Conservation (phyloP, 1,284 basidiomycete species). For the Trametes sp. region DNA sequence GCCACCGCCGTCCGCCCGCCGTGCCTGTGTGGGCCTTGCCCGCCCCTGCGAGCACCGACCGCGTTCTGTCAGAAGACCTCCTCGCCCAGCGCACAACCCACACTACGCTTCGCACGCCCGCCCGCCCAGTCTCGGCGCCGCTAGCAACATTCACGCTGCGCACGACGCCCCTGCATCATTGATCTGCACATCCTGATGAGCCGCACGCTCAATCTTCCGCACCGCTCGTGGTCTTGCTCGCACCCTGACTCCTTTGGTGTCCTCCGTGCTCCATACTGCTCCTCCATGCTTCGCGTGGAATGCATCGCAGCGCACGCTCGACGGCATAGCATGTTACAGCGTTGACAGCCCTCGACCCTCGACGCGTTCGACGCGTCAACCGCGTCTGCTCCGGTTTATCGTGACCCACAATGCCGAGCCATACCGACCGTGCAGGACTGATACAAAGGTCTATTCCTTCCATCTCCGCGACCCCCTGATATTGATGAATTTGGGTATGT, state of each 20-base stretch:
- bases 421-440: background rate
- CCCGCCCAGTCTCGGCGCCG: background rate
- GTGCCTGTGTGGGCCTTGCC: background rate
- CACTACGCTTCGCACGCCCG: background rate
- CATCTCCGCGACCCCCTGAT: conserved; percentile 2
- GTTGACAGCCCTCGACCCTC: background rate
- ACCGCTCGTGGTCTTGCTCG: conserved; percentile 2
- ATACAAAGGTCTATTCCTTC: background rate
- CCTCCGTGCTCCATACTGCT: background rate
- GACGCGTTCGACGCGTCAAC: background rate
- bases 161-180: background rate
- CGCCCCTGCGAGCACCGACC: background rate
- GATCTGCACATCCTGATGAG: conserved; percentile 6
- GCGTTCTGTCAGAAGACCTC: background rate
- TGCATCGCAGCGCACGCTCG: background rate
- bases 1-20: background rate
- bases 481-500: background rate
- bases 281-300: background rate
- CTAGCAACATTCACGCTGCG: background rate
- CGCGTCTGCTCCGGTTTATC: background rate
- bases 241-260: conserved; percentile 1
- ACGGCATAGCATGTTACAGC: background rate
- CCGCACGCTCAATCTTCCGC: background rate
- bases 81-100: background rate
- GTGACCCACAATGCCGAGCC: background rate